phyloP scores from a whole-genome alignment of 495 filamentous ascomycete species.

The Geopyxis carbonaria region DNA sequence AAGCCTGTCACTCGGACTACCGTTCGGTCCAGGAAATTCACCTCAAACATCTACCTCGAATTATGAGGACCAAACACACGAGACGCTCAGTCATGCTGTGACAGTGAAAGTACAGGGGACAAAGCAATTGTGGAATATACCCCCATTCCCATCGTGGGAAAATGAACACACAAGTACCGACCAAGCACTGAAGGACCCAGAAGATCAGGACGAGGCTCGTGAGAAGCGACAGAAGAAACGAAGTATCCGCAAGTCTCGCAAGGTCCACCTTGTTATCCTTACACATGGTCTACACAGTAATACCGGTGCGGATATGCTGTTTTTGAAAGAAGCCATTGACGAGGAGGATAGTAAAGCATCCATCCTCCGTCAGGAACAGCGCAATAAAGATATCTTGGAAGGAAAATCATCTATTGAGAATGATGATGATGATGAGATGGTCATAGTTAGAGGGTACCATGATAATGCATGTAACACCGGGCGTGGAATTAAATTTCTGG shows the following conservation, averaged over 20 bases:
- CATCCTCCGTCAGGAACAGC: constrained; percentile 40
- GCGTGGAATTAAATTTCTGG: constrained; percentile 87
- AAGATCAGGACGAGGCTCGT: constrained; percentile 21
- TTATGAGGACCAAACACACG: background rate
- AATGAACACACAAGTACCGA: constrained; percentile 9
- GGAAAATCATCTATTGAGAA: constrained; percentile 27
- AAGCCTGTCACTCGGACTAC: constrained; percentile 45
- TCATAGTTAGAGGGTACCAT: constrained; percentile 83
- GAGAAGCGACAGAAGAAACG: constrained; percentile 28
- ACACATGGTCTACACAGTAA: constrained; percentile 96
- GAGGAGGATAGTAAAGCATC: constrained; percentile 53
- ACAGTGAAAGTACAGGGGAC: constrained; percentile 71
- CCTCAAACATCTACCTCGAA: too few relatives aligned
- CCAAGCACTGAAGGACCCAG: constrained; percentile 20
- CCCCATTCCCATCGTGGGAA: constrained; percentile 49
- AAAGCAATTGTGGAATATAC: constrained; percentile 73
- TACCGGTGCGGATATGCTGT: constrained; percentile 92
- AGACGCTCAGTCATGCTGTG: constrained; percentile 36
- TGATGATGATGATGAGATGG: constrained; percentile 59
- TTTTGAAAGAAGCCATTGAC: constrained; percentile 92
- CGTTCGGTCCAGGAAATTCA: constrained; percentile 6
- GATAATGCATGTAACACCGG: constrained; percentile 85
- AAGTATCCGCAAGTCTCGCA: constrained; percentile 33
- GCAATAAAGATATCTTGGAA: constrained; percentile 30
- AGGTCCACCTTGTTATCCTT: constrained; percentile 74